Base-by-base conservation (phyloP, 2,329 filamentous ascomycete species). In the Leptographium galeiforme region DNA sequence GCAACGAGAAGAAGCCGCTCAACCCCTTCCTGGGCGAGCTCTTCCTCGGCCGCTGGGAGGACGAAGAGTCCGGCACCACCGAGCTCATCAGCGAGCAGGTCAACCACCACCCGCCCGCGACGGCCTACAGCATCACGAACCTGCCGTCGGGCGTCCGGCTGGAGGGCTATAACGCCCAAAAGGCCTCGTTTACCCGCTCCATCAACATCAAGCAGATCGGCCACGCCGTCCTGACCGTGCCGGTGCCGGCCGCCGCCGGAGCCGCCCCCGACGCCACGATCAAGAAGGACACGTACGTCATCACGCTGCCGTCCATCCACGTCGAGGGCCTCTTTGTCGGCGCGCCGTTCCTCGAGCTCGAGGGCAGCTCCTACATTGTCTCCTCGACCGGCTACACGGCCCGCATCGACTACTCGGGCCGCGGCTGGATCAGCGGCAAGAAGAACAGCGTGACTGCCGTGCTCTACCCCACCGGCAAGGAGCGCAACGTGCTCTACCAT, bases 21-120 rank as follows among this genome's bases (percentile, higher is more conserved):
- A 97, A 98, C 65, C 93, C 93, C 0, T 97, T 98, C 71, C 72
- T 98, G 39, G 91, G 91, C 54, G 91, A 98, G 72, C 78, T 97
- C 38, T 97, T 96, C 70, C 70, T 97, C 33, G 93, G 91, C 30
- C 85, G 83, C 62, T 98, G 93, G 93, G 80, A 85, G 55, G 87
- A 95, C 65, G 77, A 81, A 64, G 77, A 81, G 48, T 80, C 81
- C 52, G 91, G 91, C 54, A 85, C 82, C 48, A 97, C 93, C 33
- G 81, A 85, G 61, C 77, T 98, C 59, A 78, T 95, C 62, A 95
- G 89, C 64, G 91, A 97, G 72, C 91, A 97, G 76, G 93, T 97
- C 60, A 84, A 79, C 68, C 91, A 97, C 68, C 93, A 98, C 66
- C 91, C 91, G 51, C 91, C 93, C 2, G 89, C 89, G 39, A 98